Conservation (phyloP, 768 basidiomycete genomes). For the Lactarius psammicola region DNA sequence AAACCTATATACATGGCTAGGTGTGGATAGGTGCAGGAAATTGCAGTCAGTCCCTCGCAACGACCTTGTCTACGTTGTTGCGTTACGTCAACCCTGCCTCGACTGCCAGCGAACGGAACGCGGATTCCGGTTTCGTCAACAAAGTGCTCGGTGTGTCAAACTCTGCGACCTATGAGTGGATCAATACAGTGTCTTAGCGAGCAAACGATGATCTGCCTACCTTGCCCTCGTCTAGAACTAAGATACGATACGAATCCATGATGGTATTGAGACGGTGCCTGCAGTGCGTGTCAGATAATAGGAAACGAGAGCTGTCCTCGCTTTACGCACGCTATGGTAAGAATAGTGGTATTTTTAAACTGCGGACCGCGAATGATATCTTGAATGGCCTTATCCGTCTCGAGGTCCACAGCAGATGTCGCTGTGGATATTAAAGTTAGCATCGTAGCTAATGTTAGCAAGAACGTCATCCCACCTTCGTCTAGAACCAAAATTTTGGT, state of each 20-base stretch:
- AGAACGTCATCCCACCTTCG: constrained; percentile 54
- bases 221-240: constrained; percentile 80
- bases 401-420: constrained; percentile 86
- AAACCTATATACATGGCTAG: neutral
- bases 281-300: constrained; percentile 1
- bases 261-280: constrained; percentile 85
- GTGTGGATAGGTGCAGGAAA: neutral
- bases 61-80: neutral
- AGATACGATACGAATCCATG: constrained; percentile 72
- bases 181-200: constrained; percentile 1
- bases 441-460: constrained; percentile 1
- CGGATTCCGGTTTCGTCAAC: constrained; percentile 53
- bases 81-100: constrained; percentile 54
- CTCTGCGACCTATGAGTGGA: constrained; percentile 57
- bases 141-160: constrained; percentile 69
- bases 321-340: constrained; percentile 75
- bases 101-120: constrained; percentile 61
- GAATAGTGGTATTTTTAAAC: constrained; percentile 75
- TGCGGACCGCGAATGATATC: constrained; percentile 79
- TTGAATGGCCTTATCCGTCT: constrained; percentile 88
- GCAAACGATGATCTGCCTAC: constrained; percentile 38
- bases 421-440: constrained; percentile 45
- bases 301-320: constrained; percentile 5
- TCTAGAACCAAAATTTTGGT: constrained; percentile 91
- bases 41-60: neutral